These are phyloP conservation scores for Lenzites betulinus DNA, from an alignment of 768 basidiomycete genomes.

Conservation along the genomic window DNA sequence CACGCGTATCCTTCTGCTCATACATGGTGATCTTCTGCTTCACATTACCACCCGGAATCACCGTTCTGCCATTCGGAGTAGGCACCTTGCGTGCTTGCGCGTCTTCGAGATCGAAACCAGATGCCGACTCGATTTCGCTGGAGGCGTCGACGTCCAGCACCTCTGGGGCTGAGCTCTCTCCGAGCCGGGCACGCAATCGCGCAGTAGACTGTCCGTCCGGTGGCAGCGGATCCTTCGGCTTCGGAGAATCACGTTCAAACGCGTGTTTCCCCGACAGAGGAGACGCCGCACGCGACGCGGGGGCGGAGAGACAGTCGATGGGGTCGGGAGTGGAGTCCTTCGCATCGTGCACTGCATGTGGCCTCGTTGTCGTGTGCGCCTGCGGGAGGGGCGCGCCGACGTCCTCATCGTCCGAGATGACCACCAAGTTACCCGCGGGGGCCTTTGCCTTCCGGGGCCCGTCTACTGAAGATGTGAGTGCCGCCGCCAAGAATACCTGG, in stretches of 20 bases:
- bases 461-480: not conserved
- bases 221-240: not conserved
- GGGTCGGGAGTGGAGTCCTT: constrained; percentile 17
- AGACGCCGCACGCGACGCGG: not conserved
- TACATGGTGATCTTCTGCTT: constrained; percentile 9
- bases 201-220: constrained; percentile 3
- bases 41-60: constrained; percentile 9
- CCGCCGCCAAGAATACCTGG: not conserved
- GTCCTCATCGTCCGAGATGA: constrained; percentile 7
- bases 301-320: constrained; percentile 1
- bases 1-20: not conserved
- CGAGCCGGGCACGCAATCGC: constrained; percentile 1
- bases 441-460: not conserved
- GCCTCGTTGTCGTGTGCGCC: no score
- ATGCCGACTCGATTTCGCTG: constrained; percentile 13
- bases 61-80: constrained; percentile 9
- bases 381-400: not conserved
- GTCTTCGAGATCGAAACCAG: constrained; percentile 7
- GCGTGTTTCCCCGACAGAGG: not conserved
- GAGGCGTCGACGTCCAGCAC: not conserved
- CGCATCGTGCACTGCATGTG: not conserved
- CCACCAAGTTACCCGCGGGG: not conserved
- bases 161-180: not conserved
- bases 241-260: not conserved
- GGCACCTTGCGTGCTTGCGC: not conserved